Percentiles rank a stretch among this genome's conserved stretches.
phyloP scores from a whole-genome alignment of 495 filamentous ascomycete species.

The Astrothelium macrocarpum region DNA sequence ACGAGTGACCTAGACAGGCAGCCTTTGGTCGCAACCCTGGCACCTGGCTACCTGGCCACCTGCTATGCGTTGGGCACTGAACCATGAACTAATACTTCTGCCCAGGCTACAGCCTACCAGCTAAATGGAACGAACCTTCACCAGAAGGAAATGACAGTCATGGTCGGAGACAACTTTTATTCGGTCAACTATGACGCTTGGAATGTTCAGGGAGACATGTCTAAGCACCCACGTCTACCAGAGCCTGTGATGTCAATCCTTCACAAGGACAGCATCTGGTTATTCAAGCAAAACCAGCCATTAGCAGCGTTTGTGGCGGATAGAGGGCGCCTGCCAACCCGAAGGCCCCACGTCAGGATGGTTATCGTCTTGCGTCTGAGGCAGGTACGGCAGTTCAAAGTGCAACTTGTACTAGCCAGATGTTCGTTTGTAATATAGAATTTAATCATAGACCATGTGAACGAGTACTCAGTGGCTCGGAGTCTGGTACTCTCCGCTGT shows the following conservation, averaged over 20 bases:
- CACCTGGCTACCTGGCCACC: too few species aligned
- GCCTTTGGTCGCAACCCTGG: not conserved
- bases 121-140: too few species aligned
- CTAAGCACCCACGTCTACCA: too few species aligned
- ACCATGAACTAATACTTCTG: too few species aligned
- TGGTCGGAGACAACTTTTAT: too few species aligned
- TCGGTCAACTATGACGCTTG: too few species aligned
- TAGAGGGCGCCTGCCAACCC: constrained; percentile 2
- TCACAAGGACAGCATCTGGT: not conserved
- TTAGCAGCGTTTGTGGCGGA: not conserved
- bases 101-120: too few species aligned
- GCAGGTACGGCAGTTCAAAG: not conserved
- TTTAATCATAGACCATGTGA: too few species aligned
- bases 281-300: not conserved
- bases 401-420: not conserved
- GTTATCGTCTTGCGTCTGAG: not conserved
- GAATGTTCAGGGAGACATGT: too few species aligned
- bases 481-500: not conserved
- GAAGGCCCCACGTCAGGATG: constrained; percentile 1
- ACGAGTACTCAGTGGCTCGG: not conserved
- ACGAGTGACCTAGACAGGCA: too few species aligned
- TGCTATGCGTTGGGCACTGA: constrained; percentile 1
- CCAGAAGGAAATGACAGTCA: too few species aligned
- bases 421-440: not conserved
- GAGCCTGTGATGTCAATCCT: too few species aligned